Evolutionary conservation across 495 filamentous ascomycete species (phyloP).

Genomic region (Penicillium paradoxum): DNA sequence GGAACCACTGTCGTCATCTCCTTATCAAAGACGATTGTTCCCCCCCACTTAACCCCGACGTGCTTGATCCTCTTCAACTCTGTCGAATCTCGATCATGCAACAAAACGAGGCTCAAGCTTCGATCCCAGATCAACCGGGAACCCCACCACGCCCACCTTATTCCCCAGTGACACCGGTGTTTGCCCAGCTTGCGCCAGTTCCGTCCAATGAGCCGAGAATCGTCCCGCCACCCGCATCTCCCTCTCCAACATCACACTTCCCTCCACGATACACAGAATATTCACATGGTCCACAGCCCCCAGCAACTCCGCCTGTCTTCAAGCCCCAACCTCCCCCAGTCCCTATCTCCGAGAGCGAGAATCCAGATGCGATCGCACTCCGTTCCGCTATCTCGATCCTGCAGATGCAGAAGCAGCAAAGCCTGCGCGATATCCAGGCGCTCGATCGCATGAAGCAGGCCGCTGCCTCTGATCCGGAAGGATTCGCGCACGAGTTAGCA

Average conservation of each 20-base stretch:
- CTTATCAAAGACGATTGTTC: slow-evolving; percentile 2
- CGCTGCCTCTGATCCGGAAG: slow-evolving; percentile 63
- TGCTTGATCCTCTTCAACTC: not conserved
- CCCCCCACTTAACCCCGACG: not conserved
- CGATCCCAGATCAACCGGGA: slow-evolving; percentile 24
- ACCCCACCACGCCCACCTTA: slow-evolving; percentile 46
- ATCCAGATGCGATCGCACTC: slow-evolving; percentile 80
- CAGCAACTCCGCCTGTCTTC: slow-evolving; percentile 23
- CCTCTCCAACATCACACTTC: slow-evolving; percentile 26
- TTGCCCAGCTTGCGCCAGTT: slow-evolving; percentile 38
- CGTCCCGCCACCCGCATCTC: slow-evolving; percentile 32
- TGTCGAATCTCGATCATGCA: slow-evolving; percentile 8
- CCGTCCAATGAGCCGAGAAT: slow-evolving; percentile 29
- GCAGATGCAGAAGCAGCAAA: slow-evolving; percentile 75
- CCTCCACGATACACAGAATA: slow-evolving; percentile 6
- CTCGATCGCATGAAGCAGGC: slow-evolving; percentile 58
- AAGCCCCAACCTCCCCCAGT: slow-evolving; percentile 50
- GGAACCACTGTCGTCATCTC: slow-evolving; percentile 14
- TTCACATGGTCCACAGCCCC: slow-evolving; percentile 12
- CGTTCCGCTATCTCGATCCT: slow-evolving; percentile 74
- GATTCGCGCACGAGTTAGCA: slow-evolving; percentile 58
- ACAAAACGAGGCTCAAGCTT: slow-evolving; percentile 3
- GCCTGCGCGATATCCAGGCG: slow-evolving; percentile 60
- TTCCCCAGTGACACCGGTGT: slow-evolving; percentile 45
- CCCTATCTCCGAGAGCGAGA: slow-evolving; percentile 69